Evolutionary conservation across 1,284 basidiomycete species (phyloP).

Genomic region (Hymenochaete sp.): DNA sequence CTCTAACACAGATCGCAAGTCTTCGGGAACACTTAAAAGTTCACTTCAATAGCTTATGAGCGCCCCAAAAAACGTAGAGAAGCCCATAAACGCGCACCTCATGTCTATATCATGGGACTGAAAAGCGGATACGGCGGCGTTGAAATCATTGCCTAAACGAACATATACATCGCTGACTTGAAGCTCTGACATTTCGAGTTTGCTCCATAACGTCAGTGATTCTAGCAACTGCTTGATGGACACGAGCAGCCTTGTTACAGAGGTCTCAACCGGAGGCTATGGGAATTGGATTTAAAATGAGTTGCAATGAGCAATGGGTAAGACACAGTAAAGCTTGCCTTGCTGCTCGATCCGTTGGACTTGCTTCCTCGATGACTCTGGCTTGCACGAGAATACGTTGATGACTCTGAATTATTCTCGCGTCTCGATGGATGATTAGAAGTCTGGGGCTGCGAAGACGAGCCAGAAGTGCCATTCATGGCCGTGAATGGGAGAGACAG

Average conservation of each 20-base stretch:
- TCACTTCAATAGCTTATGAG: slow-evolving; percentile 48
- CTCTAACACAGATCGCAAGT: slow-evolving; percentile 84
- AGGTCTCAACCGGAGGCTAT: slow-evolving; percentile 77
- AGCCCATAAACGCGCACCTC: slow-evolving; percentile 52
- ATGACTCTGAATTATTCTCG: slow-evolving; percentile 38
- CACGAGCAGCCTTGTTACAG: slow-evolving; percentile 88
- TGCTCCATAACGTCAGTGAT: slow-evolving; percentile 84
- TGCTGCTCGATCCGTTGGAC: too few species aligned
- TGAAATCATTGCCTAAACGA: slow-evolving; percentile 94
- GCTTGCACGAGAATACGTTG: slow-evolving; percentile 27
- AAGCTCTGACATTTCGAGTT: slow-evolving; percentile 64
- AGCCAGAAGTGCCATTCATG: slow-evolving; percentile 1
- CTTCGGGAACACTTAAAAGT: slow-evolving; percentile 80
- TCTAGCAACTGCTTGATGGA: slow-evolving; percentile 94
- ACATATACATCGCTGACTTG: slow-evolving; percentile 97
- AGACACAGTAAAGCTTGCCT: too few species aligned
- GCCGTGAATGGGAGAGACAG: slow-evolving; percentile 5
- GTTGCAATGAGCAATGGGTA: too few species aligned
- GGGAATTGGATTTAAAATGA: slow-evolving; percentile 5
- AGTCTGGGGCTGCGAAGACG: slow-evolving; percentile 2
- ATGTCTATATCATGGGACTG: slow-evolving; percentile 82
- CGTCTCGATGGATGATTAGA: slow-evolving; percentile 32
- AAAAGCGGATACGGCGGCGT: slow-evolving; percentile 87
- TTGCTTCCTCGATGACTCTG: slow-evolving; percentile 24
- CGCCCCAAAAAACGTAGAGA: slow-evolving; percentile 3